These are phyloP conservation scores for Lactarius sp. DNA, from an alignment of 768 basidiomycete genomes.

Conservation along the genomic window DNA sequence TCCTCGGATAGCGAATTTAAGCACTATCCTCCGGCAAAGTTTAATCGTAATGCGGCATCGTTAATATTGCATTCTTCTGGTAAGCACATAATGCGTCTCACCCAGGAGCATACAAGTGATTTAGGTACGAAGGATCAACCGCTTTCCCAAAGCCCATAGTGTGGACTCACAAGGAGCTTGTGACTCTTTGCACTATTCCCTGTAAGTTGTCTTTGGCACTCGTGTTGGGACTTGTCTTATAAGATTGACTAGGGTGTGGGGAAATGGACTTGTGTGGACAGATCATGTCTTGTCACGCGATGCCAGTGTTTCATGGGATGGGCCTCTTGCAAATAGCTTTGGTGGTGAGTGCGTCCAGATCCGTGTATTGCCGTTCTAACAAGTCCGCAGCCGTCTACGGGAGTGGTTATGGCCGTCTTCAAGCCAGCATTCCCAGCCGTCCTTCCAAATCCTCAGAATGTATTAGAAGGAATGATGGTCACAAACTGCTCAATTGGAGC, in stretches of 20 bases:
- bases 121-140: slow-evolving; percentile 27
- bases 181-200: slow-evolving; percentile 18
- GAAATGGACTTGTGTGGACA: slow-evolving; percentile 28
- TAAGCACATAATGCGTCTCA: slow-evolving; percentile 1
- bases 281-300: slow-evolving; percentile 29
- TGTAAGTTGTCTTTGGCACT: slow-evolving; percentile 5
- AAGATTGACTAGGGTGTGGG: slow-evolving; percentile 21
- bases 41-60: slow-evolving; percentile 22
- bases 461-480: slow-evolving; percentile 29
- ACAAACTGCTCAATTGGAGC: slow-evolving; percentile 28
- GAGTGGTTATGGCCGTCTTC: slow-evolving; percentile 31
- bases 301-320: slow-evolving; percentile 35
- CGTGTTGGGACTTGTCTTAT: background rate
- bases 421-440: slow-evolving; percentile 31
- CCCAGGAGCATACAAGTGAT: background rate
- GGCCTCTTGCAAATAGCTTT: slow-evolving; percentile 30
- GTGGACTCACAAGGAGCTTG: slow-evolving; percentile 25
- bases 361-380: background rate
- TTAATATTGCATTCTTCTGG: slow-evolving; percentile 33
- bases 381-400: slow-evolving; percentile 27
- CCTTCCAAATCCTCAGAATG: slow-evolving; percentile 31
- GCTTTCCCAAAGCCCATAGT: slow-evolving; percentile 31
- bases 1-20: slow-evolving; percentile 9
- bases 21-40: slow-evolving; percentile 18
- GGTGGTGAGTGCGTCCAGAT: slow-evolving; percentile 22